These are phyloP conservation scores for Lentinula lateritia DNA, from an alignment of 768 basidiomycete species.

Conservation along the genomic window DNA sequence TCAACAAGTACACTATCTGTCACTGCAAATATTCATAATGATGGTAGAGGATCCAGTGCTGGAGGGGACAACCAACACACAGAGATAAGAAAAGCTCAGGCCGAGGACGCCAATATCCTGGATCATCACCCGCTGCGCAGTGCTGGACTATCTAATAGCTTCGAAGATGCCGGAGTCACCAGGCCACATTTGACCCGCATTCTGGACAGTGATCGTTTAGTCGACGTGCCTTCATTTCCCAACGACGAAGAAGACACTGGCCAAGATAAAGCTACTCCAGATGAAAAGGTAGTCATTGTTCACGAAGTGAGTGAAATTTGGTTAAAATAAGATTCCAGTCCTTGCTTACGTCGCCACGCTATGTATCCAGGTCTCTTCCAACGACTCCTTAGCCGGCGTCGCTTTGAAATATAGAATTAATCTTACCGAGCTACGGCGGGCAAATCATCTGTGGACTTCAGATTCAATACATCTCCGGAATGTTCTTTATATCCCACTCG, in stretches of 20 bases:
- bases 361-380: constrained; percentile 50
- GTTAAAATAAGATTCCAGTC: not conserved
- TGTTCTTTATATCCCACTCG: constrained; percentile 73
- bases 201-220: constrained; percentile 24
- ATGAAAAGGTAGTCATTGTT: constrained; percentile 51
- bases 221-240: constrained; percentile 21
- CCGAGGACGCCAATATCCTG: not conserved
- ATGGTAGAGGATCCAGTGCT: not conserved
- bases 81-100: not conserved
- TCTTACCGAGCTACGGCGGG: constrained; percentile 74
- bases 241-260: constrained; percentile 9
- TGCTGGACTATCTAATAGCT: constrained; percentile 2
- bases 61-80: not conserved
- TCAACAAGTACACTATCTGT: no score
- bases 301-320: constrained; percentile 41
- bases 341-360: not conserved
- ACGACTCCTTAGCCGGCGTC: constrained; percentile 82
- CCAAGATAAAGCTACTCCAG: constrained; percentile 15
- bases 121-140: constrained; percentile 14
- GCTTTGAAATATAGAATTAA: constrained; percentile 87
- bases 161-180: constrained; percentile 26
- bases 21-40: not conserved
- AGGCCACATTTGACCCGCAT: constrained; percentile 35
- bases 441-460: constrained; percentile 91
- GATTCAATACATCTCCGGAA: constrained; percentile 89